Conservation (phyloP, 1,139 yeast species). For the Geotrichum aggregatum region DNA sequence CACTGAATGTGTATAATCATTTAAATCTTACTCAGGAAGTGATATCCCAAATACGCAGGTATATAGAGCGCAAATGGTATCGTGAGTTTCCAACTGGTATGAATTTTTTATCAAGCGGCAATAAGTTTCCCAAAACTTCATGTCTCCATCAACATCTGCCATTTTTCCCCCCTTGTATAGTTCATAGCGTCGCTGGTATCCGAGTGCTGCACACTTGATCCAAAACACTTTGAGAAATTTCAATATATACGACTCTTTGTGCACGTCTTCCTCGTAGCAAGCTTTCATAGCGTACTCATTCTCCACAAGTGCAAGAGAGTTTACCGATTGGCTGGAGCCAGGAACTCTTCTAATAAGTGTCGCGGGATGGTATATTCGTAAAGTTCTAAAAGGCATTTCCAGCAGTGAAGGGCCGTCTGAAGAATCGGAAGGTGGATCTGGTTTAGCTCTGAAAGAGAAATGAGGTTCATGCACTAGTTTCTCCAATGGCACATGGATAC, state of each 20-base stretch:
- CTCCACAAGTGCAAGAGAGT: not conserved
- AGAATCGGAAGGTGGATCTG: not conserved
- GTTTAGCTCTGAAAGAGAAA: not conserved
- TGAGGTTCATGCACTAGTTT: constrained; percentile 10
- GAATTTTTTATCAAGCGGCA: constrained; percentile 9
- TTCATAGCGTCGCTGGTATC: constrained; percentile 13
- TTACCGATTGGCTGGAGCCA: no score
- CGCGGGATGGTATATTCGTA: constrained; percentile 15
- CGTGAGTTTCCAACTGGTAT: constrained; percentile 9
- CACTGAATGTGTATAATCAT: no score
- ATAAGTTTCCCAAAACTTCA: constrained; percentile 9
- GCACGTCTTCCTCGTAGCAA: not conserved
- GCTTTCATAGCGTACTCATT: no score
- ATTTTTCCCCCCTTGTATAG: not conserved
- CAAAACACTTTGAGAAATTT: constrained; percentile 18
- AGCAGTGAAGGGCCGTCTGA: not conserved
- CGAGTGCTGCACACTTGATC: constrained; percentile 20
- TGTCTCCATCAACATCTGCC: constrained; percentile 7
- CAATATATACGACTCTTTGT: constrained; percentile 6
- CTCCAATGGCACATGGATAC: constrained; percentile 16
- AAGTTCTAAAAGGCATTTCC: not conserved
- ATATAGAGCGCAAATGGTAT: constrained; percentile 11
- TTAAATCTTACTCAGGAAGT: not conserved
- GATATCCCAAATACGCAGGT: constrained; percentile 1
- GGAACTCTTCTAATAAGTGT: constrained; percentile 8